Evolutionary conservation across 306 rosid genomes (phyloP).

Genomic region (Prosopis cineraria): DNA sequence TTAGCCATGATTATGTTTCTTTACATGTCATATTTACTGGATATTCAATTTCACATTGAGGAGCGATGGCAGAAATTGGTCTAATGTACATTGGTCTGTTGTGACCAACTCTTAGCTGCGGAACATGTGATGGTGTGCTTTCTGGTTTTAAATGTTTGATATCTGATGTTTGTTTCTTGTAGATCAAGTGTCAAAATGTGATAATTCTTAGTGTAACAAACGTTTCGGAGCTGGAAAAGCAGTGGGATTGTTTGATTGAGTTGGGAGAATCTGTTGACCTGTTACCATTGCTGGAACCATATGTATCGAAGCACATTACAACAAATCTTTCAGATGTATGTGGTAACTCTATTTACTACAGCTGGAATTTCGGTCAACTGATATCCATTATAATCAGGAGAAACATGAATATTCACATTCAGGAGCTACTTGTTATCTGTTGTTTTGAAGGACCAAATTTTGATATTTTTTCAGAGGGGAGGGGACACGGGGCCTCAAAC

Average conservation of each 20-base stretch:
- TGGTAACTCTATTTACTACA: constrained; percentile 10
- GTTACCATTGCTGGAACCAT: constrained; percentile 71
- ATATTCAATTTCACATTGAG: constrained; percentile 29
- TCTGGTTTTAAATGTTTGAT: background rate
- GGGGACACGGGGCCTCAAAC: background rate
- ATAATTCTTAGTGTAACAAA: constrained; percentile 73
- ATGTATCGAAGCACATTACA: constrained; percentile 54
- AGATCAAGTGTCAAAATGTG: constrained; percentile 94
- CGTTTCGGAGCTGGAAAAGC: constrained; percentile 67
- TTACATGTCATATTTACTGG: constrained; percentile 9
- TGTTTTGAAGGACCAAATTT: background rate
- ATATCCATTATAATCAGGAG: background rate
- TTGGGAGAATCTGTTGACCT: constrained; percentile 59
- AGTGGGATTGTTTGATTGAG: constrained; percentile 93
- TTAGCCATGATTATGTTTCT: background rate
- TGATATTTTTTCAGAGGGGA: background rate
- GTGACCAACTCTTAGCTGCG: constrained; percentile 2
- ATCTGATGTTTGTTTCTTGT: constrained; percentile 38
- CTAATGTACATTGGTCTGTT: constrained; percentile 8
- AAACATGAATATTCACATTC: background rate
- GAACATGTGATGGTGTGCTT: background rate
- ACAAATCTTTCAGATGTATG: constrained; percentile 77
- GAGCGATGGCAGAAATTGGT: background rate
- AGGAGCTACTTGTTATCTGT: background rate
- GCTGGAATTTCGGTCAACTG: background rate